These are phyloP conservation scores for Alternaria ethzedia DNA, from an alignment of 2,329 filamentous ascomycete genomes.

Conservation along the genomic window DNA sequence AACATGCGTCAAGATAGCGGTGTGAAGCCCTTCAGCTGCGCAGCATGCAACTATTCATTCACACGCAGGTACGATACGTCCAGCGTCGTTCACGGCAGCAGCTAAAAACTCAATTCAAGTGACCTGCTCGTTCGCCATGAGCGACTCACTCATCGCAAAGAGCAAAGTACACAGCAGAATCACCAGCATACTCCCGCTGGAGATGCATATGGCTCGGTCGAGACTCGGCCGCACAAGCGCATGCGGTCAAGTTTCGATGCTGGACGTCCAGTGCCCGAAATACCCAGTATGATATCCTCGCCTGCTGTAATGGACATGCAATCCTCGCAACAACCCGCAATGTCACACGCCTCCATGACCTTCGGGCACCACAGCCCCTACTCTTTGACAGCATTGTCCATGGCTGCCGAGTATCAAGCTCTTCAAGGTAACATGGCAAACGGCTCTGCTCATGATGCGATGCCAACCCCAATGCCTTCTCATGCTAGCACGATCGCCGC, in stretches of 20 bases:
- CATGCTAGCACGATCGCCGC: slow-evolving; percentile 18
- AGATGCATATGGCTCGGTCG: slow-evolving; percentile 16
- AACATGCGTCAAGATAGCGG: slow-evolving; percentile 42
- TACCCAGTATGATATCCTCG: slow-evolving; percentile 35
- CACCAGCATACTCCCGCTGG: slow-evolving; percentile 10
- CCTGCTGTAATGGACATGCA: slow-evolving; percentile 29
- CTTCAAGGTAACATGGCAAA: slow-evolving; percentile 39
- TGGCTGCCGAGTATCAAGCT: slow-evolving; percentile 52
- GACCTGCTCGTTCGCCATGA: slow-evolving; percentile 52
- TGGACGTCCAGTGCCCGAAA: slow-evolving; percentile 33
- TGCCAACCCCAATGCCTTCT: slow-evolving; percentile 17
- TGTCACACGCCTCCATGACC: slow-evolving; percentile 19
- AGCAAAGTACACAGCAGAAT: slow-evolving; percentile 17
- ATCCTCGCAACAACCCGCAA: slow-evolving; percentile 20
- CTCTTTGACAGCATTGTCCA: slow-evolving; percentile 49
- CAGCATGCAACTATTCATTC: slow-evolving; percentile 51
- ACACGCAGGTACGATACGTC: slow-evolving; percentile 46
- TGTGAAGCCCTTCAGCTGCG: slow-evolving; percentile 51
- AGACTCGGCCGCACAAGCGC: slow-evolving; percentile 33
- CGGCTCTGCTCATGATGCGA: slow-evolving; percentile 12
- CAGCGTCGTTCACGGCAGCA: background rate
- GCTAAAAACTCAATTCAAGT: slow-evolving; percentile 21
- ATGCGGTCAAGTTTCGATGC: slow-evolving; percentile 35
- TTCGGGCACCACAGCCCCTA: slow-evolving; percentile 36
- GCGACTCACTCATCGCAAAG: slow-evolving; percentile 47